Base-by-base conservation (phyloP, 805 yeast genomes). In the Cyberlindnera americana region DNA sequence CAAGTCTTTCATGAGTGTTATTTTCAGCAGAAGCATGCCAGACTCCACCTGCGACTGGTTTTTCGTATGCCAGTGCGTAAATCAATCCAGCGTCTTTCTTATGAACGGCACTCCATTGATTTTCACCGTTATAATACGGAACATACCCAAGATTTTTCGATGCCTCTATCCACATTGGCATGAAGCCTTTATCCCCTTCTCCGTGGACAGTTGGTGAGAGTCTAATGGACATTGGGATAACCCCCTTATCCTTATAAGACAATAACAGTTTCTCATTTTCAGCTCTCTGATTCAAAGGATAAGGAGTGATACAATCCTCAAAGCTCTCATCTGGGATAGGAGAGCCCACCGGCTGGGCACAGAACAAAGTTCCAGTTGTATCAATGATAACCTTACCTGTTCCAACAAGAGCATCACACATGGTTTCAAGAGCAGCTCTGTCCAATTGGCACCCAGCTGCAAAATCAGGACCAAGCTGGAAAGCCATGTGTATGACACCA, bases 141-240 rank as follows among this genome's bases (percentile, higher is more conserved):
- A 56, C 32, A 7, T 22, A 10, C 3, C 23, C 23, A 21, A 21
- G 23, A 7, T 21, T 6, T 10, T 21, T 21, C 6, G 23, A 21
- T 6, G 9, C 10, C 6, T 21, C 10, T 10, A 21, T 21, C 23
- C 23, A 21, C 23, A 21, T 21, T 21, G 59, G 48, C 19, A 60
- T 25, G 27, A 64, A 65, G 1, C 50, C 62, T 1, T 14, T 4
- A 35, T 61, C 65, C 2, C 49, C 54, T 12, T 37, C 49, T 16
- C 59, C 72, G 46, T 65, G 70, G 22, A 61, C 66, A 9, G 60
- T 45, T 19, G 64, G 62, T 13, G 65, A 47, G 18, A 66, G 46
- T 43, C 64, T 51, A 5, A 64, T 38, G 11, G 41, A 19, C n/a
- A 40, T 30, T 3, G 52, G 43, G 21, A 48, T 52, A 8, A 66